Conservation (phyloP, 139 green algal genomes). For the Dunaliella sp. region DNA sequence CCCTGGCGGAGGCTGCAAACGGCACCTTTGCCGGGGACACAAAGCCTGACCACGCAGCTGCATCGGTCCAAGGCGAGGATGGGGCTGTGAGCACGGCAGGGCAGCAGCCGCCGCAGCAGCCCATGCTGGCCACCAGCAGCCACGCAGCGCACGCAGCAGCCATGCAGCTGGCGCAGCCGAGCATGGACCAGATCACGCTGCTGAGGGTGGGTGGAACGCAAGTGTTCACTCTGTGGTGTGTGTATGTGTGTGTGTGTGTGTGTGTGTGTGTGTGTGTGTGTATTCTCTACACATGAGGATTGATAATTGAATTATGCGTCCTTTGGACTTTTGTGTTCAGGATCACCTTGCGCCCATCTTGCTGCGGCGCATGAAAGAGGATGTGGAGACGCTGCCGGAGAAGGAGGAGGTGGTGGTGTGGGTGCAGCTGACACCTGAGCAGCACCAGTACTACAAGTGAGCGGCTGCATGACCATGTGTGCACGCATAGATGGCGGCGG, state of each 20-base stretch:
- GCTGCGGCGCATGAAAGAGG: constrained; percentile 95
- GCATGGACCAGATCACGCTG: constrained; percentile 62
- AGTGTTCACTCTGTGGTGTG: too few species aligned
- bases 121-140: background rate
- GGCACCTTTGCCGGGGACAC: background rate
- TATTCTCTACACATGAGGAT: background rate
- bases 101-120: constrained; percentile 10
- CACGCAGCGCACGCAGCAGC: background rate
- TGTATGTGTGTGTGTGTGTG: background rate
- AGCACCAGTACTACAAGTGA: constrained; percentile 56
- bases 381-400: constrained; percentile 92
- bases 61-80: background rate
- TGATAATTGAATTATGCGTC: background rate
- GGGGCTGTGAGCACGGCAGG: background rate
- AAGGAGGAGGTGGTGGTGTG: constrained; percentile 93
- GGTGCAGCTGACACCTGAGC: constrained; percentile 82
- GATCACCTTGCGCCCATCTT: constrained; percentile 76
- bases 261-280: constrained; percentile 3
- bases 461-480: background rate
- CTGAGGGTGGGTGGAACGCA: constrained; percentile 48
- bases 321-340: constrained; percentile 36
- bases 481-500: constrained; percentile 30
- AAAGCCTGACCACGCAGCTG: background rate
- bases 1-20: background rate
- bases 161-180: constrained; percentile 31